Percentiles rank a stretch among this genome's conserved stretches.
Conservation (phyloP, 495 filamentous ascomycete species). For the Penicillium canescens region DNA sequence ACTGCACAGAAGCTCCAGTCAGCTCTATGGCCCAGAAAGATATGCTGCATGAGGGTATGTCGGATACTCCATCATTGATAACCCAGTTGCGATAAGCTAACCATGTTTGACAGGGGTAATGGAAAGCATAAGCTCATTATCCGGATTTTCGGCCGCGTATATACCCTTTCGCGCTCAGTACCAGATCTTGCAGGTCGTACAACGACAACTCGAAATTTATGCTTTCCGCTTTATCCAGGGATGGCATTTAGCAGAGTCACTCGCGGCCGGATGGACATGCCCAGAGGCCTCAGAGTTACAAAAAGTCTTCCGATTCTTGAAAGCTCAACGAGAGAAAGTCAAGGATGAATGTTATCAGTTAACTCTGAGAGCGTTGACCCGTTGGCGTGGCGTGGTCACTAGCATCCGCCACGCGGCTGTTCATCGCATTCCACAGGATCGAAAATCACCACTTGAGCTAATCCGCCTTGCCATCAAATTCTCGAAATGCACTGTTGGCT, state of each 20-base stretch:
- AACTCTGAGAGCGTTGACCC: too few relatives aligned
- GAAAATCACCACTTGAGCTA: too few relatives aligned
- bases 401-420: too few relatives aligned
- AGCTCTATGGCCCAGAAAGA: not conserved
- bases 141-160: not conserved
- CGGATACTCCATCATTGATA: not conserved
- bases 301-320: too few relatives aligned
- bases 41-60: not conserved
- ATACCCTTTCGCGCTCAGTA: not conserved
- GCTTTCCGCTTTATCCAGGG: not conserved
- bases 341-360: not conserved
- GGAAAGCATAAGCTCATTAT: not conserved
- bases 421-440: too few relatives aligned
- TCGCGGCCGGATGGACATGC: too few relatives aligned
- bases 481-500: too few relatives aligned
- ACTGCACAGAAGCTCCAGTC: not conserved
- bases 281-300: too few relatives aligned
- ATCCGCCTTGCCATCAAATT: too few relatives aligned
- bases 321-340: not conserved
- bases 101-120: not conserved
- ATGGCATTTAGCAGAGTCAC: too few relatives aligned
- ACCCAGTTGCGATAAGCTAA: not conserved
- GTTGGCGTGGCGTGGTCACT: too few relatives aligned
- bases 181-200: not conserved
- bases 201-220: not conserved